Conservation (phyloP, 2,329 filamentous ascomycete genomes). For the Aspergillus amoenus region DNA sequence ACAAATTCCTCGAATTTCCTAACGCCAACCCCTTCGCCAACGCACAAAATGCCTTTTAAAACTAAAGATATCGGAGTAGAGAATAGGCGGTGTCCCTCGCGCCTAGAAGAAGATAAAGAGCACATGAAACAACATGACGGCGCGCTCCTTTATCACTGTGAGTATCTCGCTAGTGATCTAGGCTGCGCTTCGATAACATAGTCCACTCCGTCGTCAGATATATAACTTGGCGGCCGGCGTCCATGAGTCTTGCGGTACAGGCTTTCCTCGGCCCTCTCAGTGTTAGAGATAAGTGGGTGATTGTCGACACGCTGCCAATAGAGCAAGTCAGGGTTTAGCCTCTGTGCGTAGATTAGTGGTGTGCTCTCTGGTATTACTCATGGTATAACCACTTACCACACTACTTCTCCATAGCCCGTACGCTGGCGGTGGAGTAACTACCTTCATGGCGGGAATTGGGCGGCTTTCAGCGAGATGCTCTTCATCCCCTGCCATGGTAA, state of each 20-base stretch:
- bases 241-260: constrained; percentile 24
- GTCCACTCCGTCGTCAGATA: constrained; percentile 70
- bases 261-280: constrained; percentile 5
- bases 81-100: not conserved
- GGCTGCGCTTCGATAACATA: constrained; percentile 70
- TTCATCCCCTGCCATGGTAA: constrained; percentile 72
- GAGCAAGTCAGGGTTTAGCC: constrained; percentile 76
- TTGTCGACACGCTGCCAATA: constrained; percentile 70
- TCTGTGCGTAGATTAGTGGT: constrained; percentile 41
- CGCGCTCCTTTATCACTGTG: not conserved
- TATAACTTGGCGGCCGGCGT: constrained; percentile 72
- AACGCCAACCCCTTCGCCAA: not conserved
- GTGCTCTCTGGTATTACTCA: not conserved
- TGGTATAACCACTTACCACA: constrained; percentile 61
- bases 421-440: constrained; percentile 66
- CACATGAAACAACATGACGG: not conserved
- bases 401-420: constrained; percentile 84
- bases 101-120: not conserved
- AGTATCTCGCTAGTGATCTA: constrained; percentile 53
- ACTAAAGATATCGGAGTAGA: not conserved
- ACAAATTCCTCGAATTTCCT: not conserved
- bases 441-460: constrained; percentile 54
- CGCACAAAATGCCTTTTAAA: not conserved
- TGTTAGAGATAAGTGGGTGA: not conserved
- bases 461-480: constrained; percentile 55